Evolutionary conservation across 2,329 filamentous ascomycete genomes (phyloP), one percentile per base, ranked within the genome.

Genomic region (Colletotrichum shisoi): DNA sequence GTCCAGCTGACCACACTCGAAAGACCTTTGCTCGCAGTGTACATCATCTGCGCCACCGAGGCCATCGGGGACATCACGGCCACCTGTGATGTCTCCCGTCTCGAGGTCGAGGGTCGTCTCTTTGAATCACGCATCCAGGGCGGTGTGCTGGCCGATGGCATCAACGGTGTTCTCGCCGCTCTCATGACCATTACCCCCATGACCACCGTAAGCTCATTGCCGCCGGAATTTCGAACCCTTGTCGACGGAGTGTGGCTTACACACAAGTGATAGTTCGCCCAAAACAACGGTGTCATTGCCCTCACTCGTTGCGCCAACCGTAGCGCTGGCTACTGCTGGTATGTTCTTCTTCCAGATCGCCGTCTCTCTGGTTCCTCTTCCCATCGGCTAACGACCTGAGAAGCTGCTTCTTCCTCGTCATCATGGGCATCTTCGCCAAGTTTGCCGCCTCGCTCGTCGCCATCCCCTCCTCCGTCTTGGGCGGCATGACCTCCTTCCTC

Each of bases 281-380:
- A 94, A 76, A 94, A 94, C 80, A 94, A 94, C 75, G 91, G 91
- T 42, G 91, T 94, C 58, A 94, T 95, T 68, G 90, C 91, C 0
- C 82, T 95, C 51, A 95, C 92, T 0, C 85, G 91, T 17, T 94
- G 91, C 75, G 92, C 92, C 1, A 94, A 93, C 76, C 87, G 92
- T 61, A 90, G 88, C 53, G 92, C 91, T 5, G 92, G 92, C 4
- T 93, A 93, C 75, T 90, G 89, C 56, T 91, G 89, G 63, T 66
- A 62, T 9, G 27, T 39, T 39, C 21, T 39, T 39, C 21, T 19
- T 24, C 6, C 15, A 8, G 12, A n/a, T 9, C 31, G 12, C 31
- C 27, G 4, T 6, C 12, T 54, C 24, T 31, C 9, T 13, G 21
- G 7, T 13, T 11, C 31, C 8, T 34, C 31, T 34, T 21, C 5